Evolutionary conservation across 208 protist species (phyloP).

Genomic region (Acanthamoeba triangularis): DNA sequence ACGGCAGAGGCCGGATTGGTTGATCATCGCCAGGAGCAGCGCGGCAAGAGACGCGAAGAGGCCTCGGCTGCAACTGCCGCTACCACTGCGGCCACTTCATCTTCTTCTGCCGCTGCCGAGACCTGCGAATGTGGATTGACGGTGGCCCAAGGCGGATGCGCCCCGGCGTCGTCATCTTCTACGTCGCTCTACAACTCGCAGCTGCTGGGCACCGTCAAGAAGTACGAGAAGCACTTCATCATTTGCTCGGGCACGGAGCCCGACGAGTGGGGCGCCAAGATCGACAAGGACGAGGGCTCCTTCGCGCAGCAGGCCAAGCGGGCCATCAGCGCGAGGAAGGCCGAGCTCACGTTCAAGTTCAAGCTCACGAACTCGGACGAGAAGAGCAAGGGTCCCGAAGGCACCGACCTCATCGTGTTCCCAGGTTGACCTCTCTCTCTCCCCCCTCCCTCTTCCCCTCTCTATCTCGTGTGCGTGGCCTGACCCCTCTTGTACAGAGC

Average conservation of each 20-base stretch:
- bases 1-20: neutral
- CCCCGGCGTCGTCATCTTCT: neutral
- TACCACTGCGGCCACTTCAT: neutral
- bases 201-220: neutral
- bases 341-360: conserved; percentile 35
- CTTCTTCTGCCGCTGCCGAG: neutral
- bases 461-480: no score
- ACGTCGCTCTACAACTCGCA: neutral
- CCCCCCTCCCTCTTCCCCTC: no score
- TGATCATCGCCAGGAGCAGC: neutral
- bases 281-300: conserved; percentile 9
- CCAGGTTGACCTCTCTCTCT: neutral
- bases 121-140: neutral
- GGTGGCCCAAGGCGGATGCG: conserved; percentile 21
- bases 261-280: conserved; percentile 21
- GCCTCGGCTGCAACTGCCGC: neutral
- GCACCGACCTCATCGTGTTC: conserved; percentile 20
- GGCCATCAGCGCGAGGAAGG: neutral
- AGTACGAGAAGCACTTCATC: conserved; percentile 44
- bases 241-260: conserved; percentile 39
- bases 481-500: neutral
- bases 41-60: neutral
- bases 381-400: neutral
- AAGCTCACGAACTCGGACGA: conserved; percentile 34
- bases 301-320: neutral